Evolutionary conservation across 371 early-diverging fungal genomes (phyloP), one percentile per base, ranked within the genome.

Genomic region (Dentiscutata heterogama): DNA sequence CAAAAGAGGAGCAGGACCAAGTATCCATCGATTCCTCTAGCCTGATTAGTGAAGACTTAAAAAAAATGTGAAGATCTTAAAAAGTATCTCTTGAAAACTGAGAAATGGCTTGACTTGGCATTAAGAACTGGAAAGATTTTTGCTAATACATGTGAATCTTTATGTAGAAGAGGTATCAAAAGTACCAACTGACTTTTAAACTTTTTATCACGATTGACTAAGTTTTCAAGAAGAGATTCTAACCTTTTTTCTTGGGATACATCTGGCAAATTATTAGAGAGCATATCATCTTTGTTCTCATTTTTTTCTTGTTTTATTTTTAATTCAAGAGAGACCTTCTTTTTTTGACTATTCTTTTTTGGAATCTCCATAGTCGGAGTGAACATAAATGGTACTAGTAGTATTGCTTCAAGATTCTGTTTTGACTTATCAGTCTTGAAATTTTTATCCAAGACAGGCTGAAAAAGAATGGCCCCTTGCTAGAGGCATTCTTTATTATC

Each of bases 211-310:
- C 10, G 70, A 35, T 70, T 70, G 35, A 70, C 39, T 70, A 70
- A 35, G 35, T 70, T 39, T 70, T 70, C 35, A 70, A 70, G 50
- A 70, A 70, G 70, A 70, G 42, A 70, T 70, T 70, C 39, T 39
- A 70, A 5, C 18, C 70, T 70, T 3, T 39, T 22, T 39, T 70
- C 39, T 70, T 42, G 1, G 70, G 35, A 70, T 70, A 8, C 35
- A 70, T 70, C 68, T 29, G 68, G 5, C 31, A 68, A 68, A 68
- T 70, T 70, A 35, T 70, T 35, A 70, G 70, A 39, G 39, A 70
- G 20, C 10, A 29, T n/a, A n/a, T 70, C 22, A 70, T 29, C 11
- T 6, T 22, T 22, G 13, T 70, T 70, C 3, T 70, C 35, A 35
- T 70, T 35, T 39, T 70, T 70, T 70, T 35, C 25, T 31, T n/a